These are phyloP conservation scores for Lasiodiplodia hormozganensis DNA, from an alignment of 2,329 filamentous ascomycete species.

Conservation along the genomic window DNA sequence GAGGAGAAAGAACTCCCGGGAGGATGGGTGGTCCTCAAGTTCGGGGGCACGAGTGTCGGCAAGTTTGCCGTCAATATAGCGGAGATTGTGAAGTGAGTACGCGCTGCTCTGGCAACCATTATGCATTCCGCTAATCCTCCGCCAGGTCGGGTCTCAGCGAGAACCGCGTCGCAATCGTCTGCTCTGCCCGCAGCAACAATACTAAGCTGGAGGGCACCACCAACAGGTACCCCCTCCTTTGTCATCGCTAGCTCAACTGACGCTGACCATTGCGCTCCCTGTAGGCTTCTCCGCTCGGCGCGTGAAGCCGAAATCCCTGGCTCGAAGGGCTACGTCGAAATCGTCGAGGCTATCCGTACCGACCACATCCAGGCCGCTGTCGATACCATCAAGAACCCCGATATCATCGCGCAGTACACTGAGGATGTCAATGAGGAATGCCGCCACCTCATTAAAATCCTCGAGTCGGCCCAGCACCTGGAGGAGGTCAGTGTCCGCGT, in stretches of 20 bases:
- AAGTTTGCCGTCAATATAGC: slow-evolving; percentile 77
- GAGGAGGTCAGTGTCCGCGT: slow-evolving; percentile 59
- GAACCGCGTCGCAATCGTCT: slow-evolving; percentile 88
- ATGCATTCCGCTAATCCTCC: slow-evolving; percentile 33
- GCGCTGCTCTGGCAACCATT: slow-evolving; percentile 48
- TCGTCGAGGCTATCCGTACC: slow-evolving; percentile 80
- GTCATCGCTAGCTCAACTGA: background rate
- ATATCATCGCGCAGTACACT: slow-evolving; percentile 62
- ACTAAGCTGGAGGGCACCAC: slow-evolving; percentile 96
- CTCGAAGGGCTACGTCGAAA: slow-evolving; percentile 66
- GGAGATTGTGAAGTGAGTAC: slow-evolving; percentile 66
- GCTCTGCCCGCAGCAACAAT: slow-evolving; percentile 91
- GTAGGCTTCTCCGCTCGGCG: slow-evolving; percentile 55
- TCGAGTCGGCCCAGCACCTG: slow-evolving; percentile 67
- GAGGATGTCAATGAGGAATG: slow-evolving; percentile 79
- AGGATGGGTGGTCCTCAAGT: slow-evolving; percentile 90
- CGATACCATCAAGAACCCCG: slow-evolving; percentile 48
- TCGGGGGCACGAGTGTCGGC: slow-evolving; percentile 92
- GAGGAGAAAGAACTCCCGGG: slow-evolving; percentile 58
- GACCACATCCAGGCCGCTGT: slow-evolving; percentile 81
- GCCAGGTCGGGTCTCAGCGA: slow-evolving; percentile 60
- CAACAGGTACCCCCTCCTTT: slow-evolving; percentile 73
- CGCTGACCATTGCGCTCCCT: slow-evolving; percentile 3
- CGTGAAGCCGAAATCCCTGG: slow-evolving; percentile 52
- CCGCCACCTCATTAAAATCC: slow-evolving; percentile 76